These are phyloP conservation scores for Diaporthe helianthi DNA, from an alignment of 2,329 filamentous ascomycete species.

Conservation along the genomic window DNA sequence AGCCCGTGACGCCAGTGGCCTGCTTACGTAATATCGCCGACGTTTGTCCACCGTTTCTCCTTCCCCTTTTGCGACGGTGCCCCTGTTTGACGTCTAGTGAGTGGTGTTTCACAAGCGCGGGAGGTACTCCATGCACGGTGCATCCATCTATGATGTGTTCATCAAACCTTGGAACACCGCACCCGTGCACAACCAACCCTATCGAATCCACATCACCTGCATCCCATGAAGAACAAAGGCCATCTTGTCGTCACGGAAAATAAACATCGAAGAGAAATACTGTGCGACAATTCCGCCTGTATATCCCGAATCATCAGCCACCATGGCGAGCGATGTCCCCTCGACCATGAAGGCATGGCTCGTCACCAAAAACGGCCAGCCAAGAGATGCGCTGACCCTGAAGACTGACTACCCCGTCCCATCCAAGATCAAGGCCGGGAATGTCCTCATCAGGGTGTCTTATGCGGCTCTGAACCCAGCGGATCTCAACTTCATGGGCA, in stretches of 20 bases:
- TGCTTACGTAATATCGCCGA: too few species aligned
- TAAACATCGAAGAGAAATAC: neutral
- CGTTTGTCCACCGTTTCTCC: neutral
- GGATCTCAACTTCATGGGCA: constrained; percentile 43
- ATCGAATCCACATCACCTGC: neutral
- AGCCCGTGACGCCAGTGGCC: too few species aligned
- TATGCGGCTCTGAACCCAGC: constrained; percentile 48
- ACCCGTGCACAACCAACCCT: neutral
- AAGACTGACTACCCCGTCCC: constrained; percentile 36
- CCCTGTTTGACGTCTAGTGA: neutral
- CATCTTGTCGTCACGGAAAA: neutral
- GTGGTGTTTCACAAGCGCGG: constrained; percentile 20
- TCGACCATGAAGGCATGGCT: constrained; percentile 43
- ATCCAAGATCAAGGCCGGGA: constrained; percentile 33
- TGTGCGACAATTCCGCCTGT: neutral
- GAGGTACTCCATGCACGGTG: too few species aligned
- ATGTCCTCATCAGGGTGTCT: constrained; percentile 44
- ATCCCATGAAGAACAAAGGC: neutral
- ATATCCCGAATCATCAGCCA: neutral
- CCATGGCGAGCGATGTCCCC: constrained; percentile 32
- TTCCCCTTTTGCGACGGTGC: neutral
- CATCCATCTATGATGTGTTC: too few species aligned
- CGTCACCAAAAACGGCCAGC: constrained; percentile 40
- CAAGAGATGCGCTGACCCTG: constrained; percentile 39
- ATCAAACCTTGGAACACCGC: too few species aligned